A percentile compares a stretch with the other conserved stretches of the same genome.
Conservation (phyloP, 139 green algal species). For the Bryopsis sp. region DNA sequence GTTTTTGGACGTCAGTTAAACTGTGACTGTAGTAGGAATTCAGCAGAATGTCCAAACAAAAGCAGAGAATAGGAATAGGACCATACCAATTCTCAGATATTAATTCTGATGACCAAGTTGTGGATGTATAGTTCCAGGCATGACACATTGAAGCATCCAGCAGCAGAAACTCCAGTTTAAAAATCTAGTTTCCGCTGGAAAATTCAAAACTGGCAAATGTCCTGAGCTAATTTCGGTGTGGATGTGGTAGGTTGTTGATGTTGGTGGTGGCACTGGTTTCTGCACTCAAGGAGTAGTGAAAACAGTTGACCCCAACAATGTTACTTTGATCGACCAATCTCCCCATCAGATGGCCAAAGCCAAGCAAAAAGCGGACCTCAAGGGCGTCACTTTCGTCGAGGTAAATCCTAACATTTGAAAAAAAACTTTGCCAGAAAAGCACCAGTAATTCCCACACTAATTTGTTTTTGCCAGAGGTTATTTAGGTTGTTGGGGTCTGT, state of each 20-base stretch:
- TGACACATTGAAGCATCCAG: too few relatives aligned
- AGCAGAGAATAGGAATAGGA: constrained; percentile 10
- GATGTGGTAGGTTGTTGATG: constrained; percentile 69
- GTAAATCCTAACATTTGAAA: too few relatives aligned
- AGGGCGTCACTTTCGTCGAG: constrained; percentile 85
- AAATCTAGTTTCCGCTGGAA: too few relatives aligned
- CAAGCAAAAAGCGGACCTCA: constrained; percentile 66
- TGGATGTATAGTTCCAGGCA: too few relatives aligned
- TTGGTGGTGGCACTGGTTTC: constrained; percentile 90
- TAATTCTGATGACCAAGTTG: too few relatives aligned
- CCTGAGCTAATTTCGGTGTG: neutral
- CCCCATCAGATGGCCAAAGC: constrained; percentile 91
- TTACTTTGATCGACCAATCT: constrained; percentile 90
- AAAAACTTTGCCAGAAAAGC: too few relatives aligned
- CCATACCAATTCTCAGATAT: constrained; percentile 5
- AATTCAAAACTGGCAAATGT: neutral
- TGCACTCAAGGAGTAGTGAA: constrained; percentile 83
- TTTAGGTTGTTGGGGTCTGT: neutral
- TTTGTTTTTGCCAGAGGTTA: too few relatives aligned
- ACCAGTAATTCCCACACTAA: too few relatives aligned
- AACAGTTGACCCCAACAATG: constrained; percentile 54
- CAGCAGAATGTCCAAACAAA: constrained; percentile 13
- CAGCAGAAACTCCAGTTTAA: too few relatives aligned
- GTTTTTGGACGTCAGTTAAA: constrained; percentile 13
- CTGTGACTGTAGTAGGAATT: neutral